A percentile compares a stretch with the other conserved stretches of the same genome.
Evolutionary conservation across 306 rosid genomes (phyloP).

Genomic region (Cyamopsis tetragonoloba): DNA sequence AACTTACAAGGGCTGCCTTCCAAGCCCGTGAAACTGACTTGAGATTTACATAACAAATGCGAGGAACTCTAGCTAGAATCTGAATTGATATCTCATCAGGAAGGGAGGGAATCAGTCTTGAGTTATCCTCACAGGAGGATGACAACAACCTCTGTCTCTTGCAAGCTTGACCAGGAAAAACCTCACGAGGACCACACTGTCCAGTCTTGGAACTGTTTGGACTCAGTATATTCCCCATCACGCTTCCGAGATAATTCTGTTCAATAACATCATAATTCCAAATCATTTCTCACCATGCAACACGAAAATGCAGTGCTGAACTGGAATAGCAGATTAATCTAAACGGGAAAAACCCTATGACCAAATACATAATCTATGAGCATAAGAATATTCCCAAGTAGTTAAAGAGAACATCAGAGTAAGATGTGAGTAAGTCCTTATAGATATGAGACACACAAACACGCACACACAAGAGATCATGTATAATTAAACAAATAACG

Average conservation of each 20-base stretch:
- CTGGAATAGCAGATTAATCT: not conserved
- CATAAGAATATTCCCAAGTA: not conserved
- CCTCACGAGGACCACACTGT: not conserved
- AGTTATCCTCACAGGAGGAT: slow-evolving; percentile 4
- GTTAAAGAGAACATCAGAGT: not conserved
- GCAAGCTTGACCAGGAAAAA: slow-evolving; percentile 25
- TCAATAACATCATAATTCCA: slow-evolving; percentile 6
- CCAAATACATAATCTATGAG: not conserved
- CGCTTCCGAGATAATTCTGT: slow-evolving; percentile 22
- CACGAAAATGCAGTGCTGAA: slow-evolving; percentile 7
- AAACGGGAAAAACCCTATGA: not conserved
- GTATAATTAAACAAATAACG: too few relatives aligned
- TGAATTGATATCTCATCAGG: slow-evolving; percentile 36
- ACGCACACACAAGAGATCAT: too few relatives aligned
- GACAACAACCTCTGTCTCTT: slow-evolving; percentile 24
- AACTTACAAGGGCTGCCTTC: slow-evolving; percentile 24
- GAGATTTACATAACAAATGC: slow-evolving; percentile 23
- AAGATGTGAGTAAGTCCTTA: not conserved
- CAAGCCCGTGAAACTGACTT: slow-evolving; percentile 28
- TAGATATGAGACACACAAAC: not conserved
- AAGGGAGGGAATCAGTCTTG: slow-evolving; percentile 27
- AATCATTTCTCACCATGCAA: not conserved
- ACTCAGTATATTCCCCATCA: slow-evolving; percentile 31
- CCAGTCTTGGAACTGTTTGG: slow-evolving; percentile 10
- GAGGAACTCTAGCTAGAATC: slow-evolving; percentile 44